Evolutionary conservation across 176 grass and related monocot genomes (phyloP), one percentile per base, ranked within the genome.

Genomic region (Typha latifolia): DNA sequence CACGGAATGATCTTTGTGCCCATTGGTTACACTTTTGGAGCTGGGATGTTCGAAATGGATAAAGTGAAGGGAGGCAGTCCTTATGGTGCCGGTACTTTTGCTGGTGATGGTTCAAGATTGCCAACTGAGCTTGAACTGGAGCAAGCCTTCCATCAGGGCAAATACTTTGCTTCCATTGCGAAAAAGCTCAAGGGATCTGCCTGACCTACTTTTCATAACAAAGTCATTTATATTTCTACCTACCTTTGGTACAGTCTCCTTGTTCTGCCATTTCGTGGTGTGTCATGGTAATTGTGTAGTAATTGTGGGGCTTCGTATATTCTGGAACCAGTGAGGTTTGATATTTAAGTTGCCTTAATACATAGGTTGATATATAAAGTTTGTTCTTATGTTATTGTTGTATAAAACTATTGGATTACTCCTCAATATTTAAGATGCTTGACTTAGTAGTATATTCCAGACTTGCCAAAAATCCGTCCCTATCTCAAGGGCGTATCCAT

Each of bases 81-180:
- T 12, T 96, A 96, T 4, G 91, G 91, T 1, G 72, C 91, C 0
- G 87, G 87, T 19, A 91, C 91, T 14, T 96, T 88, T 0, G 91
- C 91, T 8, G 91, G 76, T 9, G 91, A 96, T 6, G 87, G 87
- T 19, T 69, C 91, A 4, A 91, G 91, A 72, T 82, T 76, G 66
- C 91, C 91, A 2, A 78, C 71, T 32, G 79, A 86, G 7, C 21
- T 88, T 57, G 91, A 96, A 75, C 84, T 96, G 77, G 87, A 96
- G 79, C 91, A 96, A 69, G 91, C 91, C 48, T 85, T 91, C 70
- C 91, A 96, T 64, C 91, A 96, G 74, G 91, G 91, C 1, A 79
- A 88, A 66, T 96, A 96, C 76, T 96, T 96, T 13, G 82, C 87
- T 0, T 68, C 75, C 70, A 90, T 91, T 49, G 79, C 87, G 12